These are phyloP conservation scores for Aspergillus sclerotialis DNA, from an alignment of 2,329 filamentous ascomycete species.

Conservation along the genomic window DNA sequence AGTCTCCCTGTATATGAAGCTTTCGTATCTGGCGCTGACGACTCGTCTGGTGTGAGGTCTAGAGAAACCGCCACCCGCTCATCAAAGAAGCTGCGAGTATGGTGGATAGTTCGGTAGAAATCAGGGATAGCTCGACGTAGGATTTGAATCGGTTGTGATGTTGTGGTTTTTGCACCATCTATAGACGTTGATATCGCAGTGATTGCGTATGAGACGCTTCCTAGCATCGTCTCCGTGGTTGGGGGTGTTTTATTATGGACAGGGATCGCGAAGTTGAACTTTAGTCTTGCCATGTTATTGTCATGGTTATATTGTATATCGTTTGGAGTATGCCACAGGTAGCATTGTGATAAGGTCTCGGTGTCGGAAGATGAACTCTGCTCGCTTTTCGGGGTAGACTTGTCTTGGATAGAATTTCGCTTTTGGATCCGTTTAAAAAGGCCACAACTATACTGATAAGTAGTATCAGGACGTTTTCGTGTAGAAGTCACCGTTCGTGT, in stretches of 20 bases:
- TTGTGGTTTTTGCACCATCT: background rate
- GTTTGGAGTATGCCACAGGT: background rate
- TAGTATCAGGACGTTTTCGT: background rate
- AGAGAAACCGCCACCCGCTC: background rate
- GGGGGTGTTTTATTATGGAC: background rate
- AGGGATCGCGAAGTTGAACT: background rate
- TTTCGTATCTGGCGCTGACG: background rate
- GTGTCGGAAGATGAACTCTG: background rate
- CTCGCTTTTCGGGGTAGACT: background rate
- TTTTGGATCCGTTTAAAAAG: background rate
- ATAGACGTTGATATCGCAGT: background rate
- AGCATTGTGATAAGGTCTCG: background rate
- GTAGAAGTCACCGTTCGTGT: background rate
- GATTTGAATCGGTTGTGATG: background rate
- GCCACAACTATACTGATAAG: background rate
- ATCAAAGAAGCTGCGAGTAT: background rate
- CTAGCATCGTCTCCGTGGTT: constrained; percentile 1
- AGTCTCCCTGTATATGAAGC: background rate
- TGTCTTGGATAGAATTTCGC: background rate
- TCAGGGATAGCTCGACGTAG: background rate
- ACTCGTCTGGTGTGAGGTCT: background rate
- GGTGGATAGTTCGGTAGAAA: background rate
- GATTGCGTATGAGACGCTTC: constrained; percentile 1
- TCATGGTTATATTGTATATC: background rate
- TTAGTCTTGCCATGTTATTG: background rate